Base-by-base conservation (phyloP, 2,329 filamentous ascomycete genomes). In the Cytospora piceae region DNA sequence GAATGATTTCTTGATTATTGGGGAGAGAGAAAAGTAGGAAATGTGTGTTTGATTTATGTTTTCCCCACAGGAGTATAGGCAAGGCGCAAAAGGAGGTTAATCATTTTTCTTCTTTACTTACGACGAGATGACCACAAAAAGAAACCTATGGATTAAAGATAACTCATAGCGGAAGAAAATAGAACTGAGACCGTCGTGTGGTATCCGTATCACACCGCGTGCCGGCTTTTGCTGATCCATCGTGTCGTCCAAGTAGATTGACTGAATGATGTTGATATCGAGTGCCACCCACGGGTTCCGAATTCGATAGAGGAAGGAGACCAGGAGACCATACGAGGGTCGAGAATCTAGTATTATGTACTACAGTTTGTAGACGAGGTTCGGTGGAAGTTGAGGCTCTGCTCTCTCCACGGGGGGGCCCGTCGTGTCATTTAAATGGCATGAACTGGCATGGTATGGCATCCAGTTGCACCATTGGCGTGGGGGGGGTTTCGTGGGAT, bases 391-490 rank as follows among this genome's bases (percentile, higher is more conserved):
- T 49, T 49, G 46, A 49, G 46, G 46, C 46, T 49, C 46, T 49
- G 46, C 9, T 24, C n/a, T 49, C 17, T 49, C 46, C 46, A 49
- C 46, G n/a, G 46, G 46, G 37, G n/a, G 46, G 17, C 2, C 46
- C n/a, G 46, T 49, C n/a, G n/a, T 49, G n/a, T 20, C n/a, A 24
- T 49, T 24, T 49, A 22, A 49, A 49, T 22, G 46, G 9, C 46
- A 49, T n/a, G 32, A 14, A 9, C 8, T 34, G n/a, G 17, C 46
- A 46, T 39, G 37, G 37, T 11, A 39, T 39, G 20, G 6, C 46
- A 49, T 49, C 46, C 46, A 49, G 20, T 24, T 49, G 46, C n/a
- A 49, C 34, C 46, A 49, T 24, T 49, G 46, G 46, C 46, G 46
- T 49, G 46, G 46, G 46, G 46, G 46, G 46, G 11, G 1, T 49